A percentile compares a stretch with the other conserved stretches of the same genome.
Evolutionary conservation across 345 rosid species (phyloP).

Genomic region (Citrus hindsii): DNA sequence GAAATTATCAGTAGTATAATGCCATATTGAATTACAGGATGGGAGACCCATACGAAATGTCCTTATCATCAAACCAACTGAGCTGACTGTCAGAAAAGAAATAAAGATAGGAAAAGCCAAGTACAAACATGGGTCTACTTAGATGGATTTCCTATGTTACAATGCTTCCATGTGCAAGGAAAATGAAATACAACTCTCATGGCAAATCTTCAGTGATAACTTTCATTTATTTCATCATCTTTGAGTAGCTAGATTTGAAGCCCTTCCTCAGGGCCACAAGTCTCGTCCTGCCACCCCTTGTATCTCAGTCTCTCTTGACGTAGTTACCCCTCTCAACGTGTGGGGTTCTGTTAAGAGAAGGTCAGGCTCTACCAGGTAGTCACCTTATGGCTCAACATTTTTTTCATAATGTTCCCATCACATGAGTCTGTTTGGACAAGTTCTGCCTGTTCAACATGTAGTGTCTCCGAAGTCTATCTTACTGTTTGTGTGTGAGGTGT

Average conservation of each 20-base stretch:
- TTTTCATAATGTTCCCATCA: not conserved
- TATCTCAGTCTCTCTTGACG: not conserved
- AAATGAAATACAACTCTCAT: not conserved
- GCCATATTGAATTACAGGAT: not conserved
- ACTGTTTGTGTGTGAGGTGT: not conserved
- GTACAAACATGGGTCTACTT: not conserved
- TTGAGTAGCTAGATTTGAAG: not conserved
- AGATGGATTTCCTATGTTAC: not conserved
- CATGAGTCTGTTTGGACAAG: not conserved
- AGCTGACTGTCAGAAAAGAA: not conserved
- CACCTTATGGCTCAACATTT: not conserved
- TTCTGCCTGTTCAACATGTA: not conserved
- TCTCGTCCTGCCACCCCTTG: not conserved
- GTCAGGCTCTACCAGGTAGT: not conserved
- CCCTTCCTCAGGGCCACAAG: not conserved
- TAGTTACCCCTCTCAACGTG: not conserved
- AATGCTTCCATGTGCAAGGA: not conserved
- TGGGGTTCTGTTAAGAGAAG: not conserved
- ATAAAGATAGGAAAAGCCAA: not conserved
- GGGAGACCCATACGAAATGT: not conserved
- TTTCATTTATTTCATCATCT: not conserved
- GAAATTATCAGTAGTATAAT: not conserved
- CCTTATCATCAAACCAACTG: not conserved
- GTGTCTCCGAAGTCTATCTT: not conserved
- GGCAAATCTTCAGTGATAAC: not conserved